phyloP scores from a whole-genome alignment of 176 grass and related monocot species.

The Miscanthus lutarioriparius region DNA sequence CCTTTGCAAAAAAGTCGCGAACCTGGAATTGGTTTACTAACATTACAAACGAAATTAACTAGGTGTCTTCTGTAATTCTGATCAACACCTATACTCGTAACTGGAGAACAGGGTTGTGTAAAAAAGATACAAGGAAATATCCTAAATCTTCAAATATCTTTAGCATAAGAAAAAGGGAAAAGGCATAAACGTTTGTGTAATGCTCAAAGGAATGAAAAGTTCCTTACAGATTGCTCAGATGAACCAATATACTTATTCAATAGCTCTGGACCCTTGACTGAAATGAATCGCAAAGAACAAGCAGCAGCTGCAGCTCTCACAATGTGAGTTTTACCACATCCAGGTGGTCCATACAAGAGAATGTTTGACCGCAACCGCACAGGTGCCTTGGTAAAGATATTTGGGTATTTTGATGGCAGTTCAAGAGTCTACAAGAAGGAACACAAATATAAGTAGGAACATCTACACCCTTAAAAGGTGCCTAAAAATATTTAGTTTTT shows the following conservation, averaged over 20 bases:
- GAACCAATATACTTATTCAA: constrained; percentile 98
- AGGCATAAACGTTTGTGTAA: constrained; percentile 1
- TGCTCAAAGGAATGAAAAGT: constrained; percentile 20
- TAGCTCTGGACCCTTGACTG: constrained; percentile 88
- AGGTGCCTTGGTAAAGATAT: constrained; percentile 81
- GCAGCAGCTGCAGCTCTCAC: constrained; percentile 91
- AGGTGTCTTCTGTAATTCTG: constrained; percentile 23
- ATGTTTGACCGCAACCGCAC: constrained; percentile 88
- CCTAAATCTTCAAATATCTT: constrained; percentile 29
- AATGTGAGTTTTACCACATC: constrained; percentile 94
- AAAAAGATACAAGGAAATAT: constrained; percentile 28
- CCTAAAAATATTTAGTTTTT: constrained; percentile 23
- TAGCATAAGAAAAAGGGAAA: constrained; percentile 17
- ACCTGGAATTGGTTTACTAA: constrained; percentile 64
- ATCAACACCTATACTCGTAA: constrained; percentile 13
- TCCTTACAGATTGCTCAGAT: constrained; percentile 90
- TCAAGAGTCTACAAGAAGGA: constrained; percentile 73
- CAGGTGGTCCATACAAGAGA: constrained; percentile 91
- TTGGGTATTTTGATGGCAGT: constrained; percentile 85
- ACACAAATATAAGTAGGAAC: constrained; percentile 37
- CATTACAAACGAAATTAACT: constrained; percentile 31
- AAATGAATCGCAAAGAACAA: constrained; percentile 93
- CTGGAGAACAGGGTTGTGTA: constrained; percentile 20
- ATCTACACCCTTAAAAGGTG: constrained; percentile 20
- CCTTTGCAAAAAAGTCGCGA: constrained; percentile 90